These are phyloP conservation scores for Ceratobasidium sp. DNA, from an alignment of 1,284 basidiomycete genomes.

Conservation along the genomic window DNA sequence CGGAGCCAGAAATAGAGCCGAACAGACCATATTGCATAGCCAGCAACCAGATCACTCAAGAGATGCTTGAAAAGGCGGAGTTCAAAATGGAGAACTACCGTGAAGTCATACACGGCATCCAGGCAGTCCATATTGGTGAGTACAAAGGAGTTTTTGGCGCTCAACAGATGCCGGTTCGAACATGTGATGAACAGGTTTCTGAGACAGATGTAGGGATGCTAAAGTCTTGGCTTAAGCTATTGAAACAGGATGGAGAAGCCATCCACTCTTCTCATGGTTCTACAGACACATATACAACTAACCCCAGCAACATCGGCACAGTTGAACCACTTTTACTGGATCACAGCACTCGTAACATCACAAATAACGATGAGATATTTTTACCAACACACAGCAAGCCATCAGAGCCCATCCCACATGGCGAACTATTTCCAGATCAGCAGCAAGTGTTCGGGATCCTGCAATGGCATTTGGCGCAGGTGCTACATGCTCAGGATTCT, in stretches of 20 bases:
- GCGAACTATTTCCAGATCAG: slow-evolving; percentile 19
- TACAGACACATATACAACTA: no score
- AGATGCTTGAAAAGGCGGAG: background rate
- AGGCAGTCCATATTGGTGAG: background rate
- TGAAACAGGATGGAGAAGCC: background rate
- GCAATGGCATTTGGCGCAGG: slow-evolving; percentile 7
- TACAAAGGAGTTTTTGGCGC: background rate
- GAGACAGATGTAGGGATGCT: background rate
- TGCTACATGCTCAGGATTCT: background rate
- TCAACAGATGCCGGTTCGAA: background rate
- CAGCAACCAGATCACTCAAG: background rate
- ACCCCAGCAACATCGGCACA: background rate
- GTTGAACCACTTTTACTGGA: background rate
- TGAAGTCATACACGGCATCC: background rate
- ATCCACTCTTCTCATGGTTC: no score
- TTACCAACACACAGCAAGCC: background rate
- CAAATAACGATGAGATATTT: background rate
- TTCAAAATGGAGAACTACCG: background rate
- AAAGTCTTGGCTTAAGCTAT: background rate
- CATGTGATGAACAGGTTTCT: background rate
- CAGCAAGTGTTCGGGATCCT: slow-evolving; percentile 26
- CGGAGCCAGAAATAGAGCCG: background rate
- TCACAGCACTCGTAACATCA: background rate
- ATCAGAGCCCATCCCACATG: background rate
- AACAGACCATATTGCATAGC: background rate